Evolutionary conservation across 2,329 filamentous ascomycete genomes (phyloP).

Genomic region (Blastomyces parvus): DNA sequence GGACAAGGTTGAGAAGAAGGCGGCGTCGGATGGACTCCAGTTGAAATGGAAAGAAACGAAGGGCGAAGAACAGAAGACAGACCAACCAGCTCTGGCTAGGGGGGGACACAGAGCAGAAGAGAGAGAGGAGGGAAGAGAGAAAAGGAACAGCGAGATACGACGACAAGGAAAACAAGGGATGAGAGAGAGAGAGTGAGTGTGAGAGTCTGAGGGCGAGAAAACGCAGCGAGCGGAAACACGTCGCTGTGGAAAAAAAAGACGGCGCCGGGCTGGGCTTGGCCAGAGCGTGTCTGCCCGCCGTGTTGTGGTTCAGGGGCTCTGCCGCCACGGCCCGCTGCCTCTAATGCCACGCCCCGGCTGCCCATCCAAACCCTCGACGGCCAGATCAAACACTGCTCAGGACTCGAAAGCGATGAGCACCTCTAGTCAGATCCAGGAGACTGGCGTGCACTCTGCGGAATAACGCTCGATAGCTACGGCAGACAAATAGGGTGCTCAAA

Average conservation of each 20-base stretch:
- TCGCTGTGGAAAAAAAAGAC: not conserved
- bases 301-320: not conserved
- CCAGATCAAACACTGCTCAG: not conserved
- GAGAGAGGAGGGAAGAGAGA: conserved; percentile 4
- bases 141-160: conserved; percentile 8
- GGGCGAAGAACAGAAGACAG: not conserved
- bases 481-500: not conserved
- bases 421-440: not conserved
- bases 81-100: conserved; percentile 6
- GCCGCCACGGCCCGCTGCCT: not conserved
- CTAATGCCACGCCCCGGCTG: not conserved
- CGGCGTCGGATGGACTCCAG: not conserved
- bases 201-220: not conserved
- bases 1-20: not conserved
- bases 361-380: not conserved
- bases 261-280: not conserved
- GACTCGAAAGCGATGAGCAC: not conserved
- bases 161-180: too few relatives aligned
- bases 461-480: too few relatives aligned
- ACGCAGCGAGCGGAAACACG: conserved; percentile 12
- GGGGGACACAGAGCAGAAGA: conserved; percentile 6
- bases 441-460: not conserved
- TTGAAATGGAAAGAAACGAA: conserved; percentile 4
- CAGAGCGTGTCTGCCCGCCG: not conserved
- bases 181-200: conserved; percentile 9